Percentiles rank a stretch among this genome's conserved stretches.
These are phyloP conservation scores for Vigna unguiculata DNA, from an alignment of 306 rosid species.

Conservation along the genomic window DNA sequence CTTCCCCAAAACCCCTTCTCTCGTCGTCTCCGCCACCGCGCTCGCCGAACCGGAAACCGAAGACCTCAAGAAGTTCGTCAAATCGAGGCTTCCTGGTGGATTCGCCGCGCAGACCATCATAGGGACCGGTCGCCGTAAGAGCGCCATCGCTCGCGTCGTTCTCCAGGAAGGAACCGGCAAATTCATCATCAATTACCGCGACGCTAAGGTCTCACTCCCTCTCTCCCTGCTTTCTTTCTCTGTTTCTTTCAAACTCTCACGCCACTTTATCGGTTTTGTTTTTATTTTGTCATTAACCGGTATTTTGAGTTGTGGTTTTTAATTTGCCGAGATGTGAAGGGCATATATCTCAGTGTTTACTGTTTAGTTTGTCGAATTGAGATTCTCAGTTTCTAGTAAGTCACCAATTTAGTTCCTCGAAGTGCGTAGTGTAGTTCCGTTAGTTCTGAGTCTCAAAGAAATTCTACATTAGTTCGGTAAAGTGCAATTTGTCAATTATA, in stretches of 20 bases:
- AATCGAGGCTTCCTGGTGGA: slow-evolving; percentile 92
- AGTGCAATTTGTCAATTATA: too few relatives aligned
- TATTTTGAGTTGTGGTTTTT: neutral
- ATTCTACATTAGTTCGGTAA: too few relatives aligned
- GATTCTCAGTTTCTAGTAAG: too few relatives aligned
- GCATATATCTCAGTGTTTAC: neutral
- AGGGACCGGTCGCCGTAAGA: slow-evolving; percentile 90
- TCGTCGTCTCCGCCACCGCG: slow-evolving; percentile 62
- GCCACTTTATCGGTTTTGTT: neutral
- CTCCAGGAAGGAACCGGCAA: slow-evolving; percentile 92
- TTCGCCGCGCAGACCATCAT: slow-evolving; percentile 86
- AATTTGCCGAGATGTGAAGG: neutral
- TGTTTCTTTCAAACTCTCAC: neutral
- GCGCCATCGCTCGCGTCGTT: slow-evolving; percentile 90
- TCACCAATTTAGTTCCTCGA: too few relatives aligned
- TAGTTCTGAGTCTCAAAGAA: too few relatives aligned
- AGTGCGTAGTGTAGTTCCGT: too few relatives aligned
- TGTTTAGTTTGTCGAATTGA: neutral
- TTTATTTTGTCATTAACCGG: neutral
- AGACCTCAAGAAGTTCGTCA: slow-evolving; percentile 71
- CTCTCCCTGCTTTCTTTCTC: neutral
- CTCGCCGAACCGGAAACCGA: slow-evolving; percentile 63
- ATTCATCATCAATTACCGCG: slow-evolving; percentile 86
- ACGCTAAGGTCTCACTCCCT: slow-evolving; percentile 67
- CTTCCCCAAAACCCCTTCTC: slow-evolving; percentile 41